These are phyloP conservation scores for Hypholoma fasciculare DNA, from an alignment of 768 basidiomycete species.

Conservation along the genomic window DNA sequence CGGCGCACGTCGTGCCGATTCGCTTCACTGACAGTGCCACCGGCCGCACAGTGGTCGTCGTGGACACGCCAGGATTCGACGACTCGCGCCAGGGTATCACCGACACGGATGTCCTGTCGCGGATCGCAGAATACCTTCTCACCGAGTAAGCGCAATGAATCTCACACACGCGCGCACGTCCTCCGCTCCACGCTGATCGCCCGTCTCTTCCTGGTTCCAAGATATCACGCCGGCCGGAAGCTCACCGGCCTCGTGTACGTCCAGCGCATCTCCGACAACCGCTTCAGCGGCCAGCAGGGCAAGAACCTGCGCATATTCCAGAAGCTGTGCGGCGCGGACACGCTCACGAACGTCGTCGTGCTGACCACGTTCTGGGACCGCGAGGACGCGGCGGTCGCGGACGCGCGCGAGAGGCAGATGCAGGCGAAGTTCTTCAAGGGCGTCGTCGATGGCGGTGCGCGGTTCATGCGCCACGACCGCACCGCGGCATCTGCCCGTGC, in stretches of 20 bases:
- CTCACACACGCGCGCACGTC: too few species aligned
- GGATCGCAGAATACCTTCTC: constrained; percentile 24
- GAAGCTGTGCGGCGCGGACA: constrained; percentile 39
- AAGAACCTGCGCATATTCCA: constrained; percentile 46
- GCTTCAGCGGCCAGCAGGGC: not conserved
- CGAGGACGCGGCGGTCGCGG: not conserved
- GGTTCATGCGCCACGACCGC: constrained; percentile 34
- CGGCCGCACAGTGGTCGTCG: constrained; percentile 15
- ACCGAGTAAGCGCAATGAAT: constrained; percentile 10
- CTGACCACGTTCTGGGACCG: constrained; percentile 2
- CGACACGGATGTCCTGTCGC: constrained; percentile 36
- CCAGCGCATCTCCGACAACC: not conserved
- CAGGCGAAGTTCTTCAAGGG: not conserved
- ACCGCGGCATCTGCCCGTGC: constrained; percentile 28
- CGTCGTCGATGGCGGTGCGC: constrained; percentile 39
- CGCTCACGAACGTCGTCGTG: constrained; percentile 24
- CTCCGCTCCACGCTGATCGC: too few species aligned
- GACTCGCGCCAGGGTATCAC: constrained; percentile 22
- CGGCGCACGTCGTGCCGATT: not conserved
- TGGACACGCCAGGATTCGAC: constrained; percentile 27
- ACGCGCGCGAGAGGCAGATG: not conserved
- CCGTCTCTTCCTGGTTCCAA: too few species aligned
- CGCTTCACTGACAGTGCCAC: constrained; percentile 6
- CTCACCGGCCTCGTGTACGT: not conserved
- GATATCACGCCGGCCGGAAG: too few species aligned